A percentile compares a stretch with the other conserved stretches of the same genome.
phyloP scores from a whole-genome alignment of 208 protist species.

The Leishmania gerbilli region DNA sequence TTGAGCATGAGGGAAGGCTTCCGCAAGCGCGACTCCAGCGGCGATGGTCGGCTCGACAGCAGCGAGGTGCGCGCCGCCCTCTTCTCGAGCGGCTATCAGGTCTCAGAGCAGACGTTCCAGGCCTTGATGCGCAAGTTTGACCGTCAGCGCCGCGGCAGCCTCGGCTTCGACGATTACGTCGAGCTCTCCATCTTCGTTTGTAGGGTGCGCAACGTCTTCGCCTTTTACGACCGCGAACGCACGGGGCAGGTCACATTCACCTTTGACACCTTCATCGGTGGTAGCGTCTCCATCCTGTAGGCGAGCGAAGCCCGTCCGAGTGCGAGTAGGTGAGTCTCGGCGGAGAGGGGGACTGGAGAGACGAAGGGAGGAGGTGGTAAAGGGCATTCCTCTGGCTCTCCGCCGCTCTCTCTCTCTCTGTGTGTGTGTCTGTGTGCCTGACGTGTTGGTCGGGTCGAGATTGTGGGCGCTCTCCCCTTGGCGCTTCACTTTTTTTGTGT shows the following conservation, averaged over 20 bases:
- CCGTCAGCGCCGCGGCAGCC: conserved; percentile 59
- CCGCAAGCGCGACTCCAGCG: conserved; percentile 48
- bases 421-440: background rate
- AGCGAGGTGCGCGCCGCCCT: conserved; percentile 75
- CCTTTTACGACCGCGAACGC: conserved; percentile 72
- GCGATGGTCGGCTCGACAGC: conserved; percentile 67
- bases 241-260: conserved; percentile 73
- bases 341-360: background rate
- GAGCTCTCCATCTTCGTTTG: conserved; percentile 88
- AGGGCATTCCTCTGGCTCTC: background rate
- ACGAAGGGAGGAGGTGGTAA: too few relatives aligned
- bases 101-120: conserved; percentile 81
- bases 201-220: conserved; percentile 69
- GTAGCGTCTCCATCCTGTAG: conserved; percentile 61
- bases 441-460: background rate
- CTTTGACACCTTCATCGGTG: conserved; percentile 73
- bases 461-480: background rate
- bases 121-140: conserved; percentile 88
- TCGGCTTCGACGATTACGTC: conserved; percentile 90
- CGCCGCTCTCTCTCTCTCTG: background rate
- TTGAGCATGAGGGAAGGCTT: conserved; percentile 75
- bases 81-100: conserved; percentile 43
- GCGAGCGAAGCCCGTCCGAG: background rate
- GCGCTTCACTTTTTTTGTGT: background rate
- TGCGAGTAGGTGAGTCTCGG: background rate